Evolutionary conservation across 2,329 filamentous ascomycete genomes (phyloP).

Genomic region (Xylaria digitata): DNA sequence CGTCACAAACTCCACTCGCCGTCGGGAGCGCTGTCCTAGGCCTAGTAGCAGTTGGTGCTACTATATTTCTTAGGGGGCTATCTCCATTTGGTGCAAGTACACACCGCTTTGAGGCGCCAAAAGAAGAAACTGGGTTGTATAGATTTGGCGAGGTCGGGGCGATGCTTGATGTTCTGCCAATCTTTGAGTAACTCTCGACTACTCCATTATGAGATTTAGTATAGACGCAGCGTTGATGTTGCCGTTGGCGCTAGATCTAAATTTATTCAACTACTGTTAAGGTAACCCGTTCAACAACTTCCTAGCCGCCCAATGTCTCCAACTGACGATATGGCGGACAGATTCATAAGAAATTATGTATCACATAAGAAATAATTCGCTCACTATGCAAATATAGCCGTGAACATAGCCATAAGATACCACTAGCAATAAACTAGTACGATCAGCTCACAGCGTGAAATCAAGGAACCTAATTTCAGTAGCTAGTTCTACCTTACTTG

Average conservation of each 20-base stretch:
- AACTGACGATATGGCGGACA: neutral
- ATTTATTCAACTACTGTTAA: neutral
- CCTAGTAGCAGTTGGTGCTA: conserved; percentile 51
- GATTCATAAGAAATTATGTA: neutral
- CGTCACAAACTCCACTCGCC: conserved; percentile 49
- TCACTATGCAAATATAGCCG: neutral
- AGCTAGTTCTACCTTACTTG: too few relatives aligned
- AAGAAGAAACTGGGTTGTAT: conserved; percentile 49
- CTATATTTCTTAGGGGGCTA: conserved; percentile 55
- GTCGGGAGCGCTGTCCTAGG: conserved; percentile 53
- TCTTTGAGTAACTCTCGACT: conserved; percentile 34
- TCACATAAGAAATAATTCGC: neutral
- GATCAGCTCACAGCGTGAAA: neutral
- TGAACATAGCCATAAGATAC: conserved; percentile 8
- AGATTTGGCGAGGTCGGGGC: conserved; percentile 61
- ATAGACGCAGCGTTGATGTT: conserved; percentile 20
- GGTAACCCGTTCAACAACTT: neutral
- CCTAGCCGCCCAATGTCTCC: neutral
- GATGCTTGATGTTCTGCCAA: conserved; percentile 53
- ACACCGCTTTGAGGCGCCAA: conserved; percentile 57
- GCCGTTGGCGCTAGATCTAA: conserved; percentile 29
- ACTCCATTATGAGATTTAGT: conserved; percentile 30
- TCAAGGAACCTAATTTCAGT: too few relatives aligned
- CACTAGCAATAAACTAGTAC: neutral
- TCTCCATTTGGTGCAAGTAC: conserved; percentile 59